These are phyloP conservation scores for Exserohilum rostratum DNA, from an alignment of 2,329 filamentous ascomycete genomes.

Conservation along the genomic window DNA sequence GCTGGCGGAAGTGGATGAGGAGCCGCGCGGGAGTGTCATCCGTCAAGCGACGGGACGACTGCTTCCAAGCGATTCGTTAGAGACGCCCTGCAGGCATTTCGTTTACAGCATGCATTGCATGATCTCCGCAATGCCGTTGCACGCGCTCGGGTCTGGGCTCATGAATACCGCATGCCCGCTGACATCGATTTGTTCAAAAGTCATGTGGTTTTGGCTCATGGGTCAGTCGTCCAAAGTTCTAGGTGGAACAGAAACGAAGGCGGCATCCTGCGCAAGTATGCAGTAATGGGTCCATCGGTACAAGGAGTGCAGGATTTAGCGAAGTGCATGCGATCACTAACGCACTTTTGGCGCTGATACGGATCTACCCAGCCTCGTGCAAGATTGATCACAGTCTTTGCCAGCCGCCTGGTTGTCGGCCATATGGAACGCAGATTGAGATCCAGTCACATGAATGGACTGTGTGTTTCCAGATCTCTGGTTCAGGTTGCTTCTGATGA, in stretches of 20 bases:
- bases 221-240: neutral
- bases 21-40: neutral
- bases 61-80: neutral
- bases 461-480: neutral
- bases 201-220: neutral
- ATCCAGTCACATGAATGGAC: neutral
- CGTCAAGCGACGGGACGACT: neutral
- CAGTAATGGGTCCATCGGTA: neutral
- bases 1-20: neutral
- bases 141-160: neutral
- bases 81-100: neutral
- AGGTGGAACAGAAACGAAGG: slow-evolving; percentile 1
- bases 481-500: neutral
- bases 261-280: neutral
- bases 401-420: slow-evolving; percentile 8
- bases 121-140: slow-evolving; percentile 2
- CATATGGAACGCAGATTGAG: neutral
- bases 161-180: neutral
- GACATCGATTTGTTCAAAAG: neutral
- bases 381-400: slow-evolving; percentile 3
- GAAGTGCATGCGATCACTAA: neutral
- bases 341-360: neutral
- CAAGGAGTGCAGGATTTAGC: neutral
- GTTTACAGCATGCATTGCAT: neutral
- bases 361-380: slow-evolving; percentile 1